These are phyloP conservation scores for Tuber borchii DNA, from an alignment of 495 filamentous ascomycete species.

Conservation along the genomic window DNA sequence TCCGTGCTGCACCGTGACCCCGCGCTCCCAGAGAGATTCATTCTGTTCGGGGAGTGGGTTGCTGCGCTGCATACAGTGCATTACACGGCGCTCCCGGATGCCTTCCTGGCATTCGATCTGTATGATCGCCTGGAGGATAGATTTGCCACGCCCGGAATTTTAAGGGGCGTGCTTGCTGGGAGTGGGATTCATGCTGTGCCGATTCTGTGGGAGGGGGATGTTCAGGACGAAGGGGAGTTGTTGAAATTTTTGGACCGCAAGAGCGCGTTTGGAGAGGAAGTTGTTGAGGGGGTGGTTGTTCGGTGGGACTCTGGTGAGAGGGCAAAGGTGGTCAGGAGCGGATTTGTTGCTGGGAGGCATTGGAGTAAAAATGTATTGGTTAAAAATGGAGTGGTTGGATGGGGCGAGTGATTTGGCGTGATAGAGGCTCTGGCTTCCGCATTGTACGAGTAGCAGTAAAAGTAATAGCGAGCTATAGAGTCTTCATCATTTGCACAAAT, in stretches of 20 bases:
- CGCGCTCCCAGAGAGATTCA: conserved; percentile 13
- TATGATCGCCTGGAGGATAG: conserved; percentile 17
- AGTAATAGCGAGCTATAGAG: not conserved
- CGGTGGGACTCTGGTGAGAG: conserved; percentile 27
- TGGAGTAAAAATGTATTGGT: conserved; percentile 35
- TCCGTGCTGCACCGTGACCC: conserved; percentile 10
- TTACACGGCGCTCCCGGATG: conserved; percentile 17
- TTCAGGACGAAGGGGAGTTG: conserved; percentile 14
- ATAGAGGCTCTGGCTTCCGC: not conserved
- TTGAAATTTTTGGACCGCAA: conserved; percentile 15
- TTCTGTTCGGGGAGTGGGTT: conserved; percentile 33
- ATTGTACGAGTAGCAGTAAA: not conserved
- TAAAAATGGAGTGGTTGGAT: conserved; percentile 34
- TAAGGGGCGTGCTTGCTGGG: conserved; percentile 5
- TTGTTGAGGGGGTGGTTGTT: conserved; percentile 30
- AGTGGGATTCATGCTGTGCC: conserved; percentile 21
- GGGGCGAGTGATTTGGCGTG: conserved; percentile 23
- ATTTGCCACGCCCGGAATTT: not conserved
- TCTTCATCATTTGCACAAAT: not conserved
- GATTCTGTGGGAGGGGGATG: conserved; percentile 19
- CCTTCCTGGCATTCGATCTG: conserved; percentile 28
- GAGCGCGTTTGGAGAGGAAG: conserved; percentile 16
- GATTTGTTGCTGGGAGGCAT: conserved; percentile 36
- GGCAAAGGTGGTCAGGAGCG: conserved; percentile 43
- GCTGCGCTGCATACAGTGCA: conserved; percentile 20